phyloP scores from a whole-genome alignment of 148 eudicot species.

The Gaultheria prostrata region DNA sequence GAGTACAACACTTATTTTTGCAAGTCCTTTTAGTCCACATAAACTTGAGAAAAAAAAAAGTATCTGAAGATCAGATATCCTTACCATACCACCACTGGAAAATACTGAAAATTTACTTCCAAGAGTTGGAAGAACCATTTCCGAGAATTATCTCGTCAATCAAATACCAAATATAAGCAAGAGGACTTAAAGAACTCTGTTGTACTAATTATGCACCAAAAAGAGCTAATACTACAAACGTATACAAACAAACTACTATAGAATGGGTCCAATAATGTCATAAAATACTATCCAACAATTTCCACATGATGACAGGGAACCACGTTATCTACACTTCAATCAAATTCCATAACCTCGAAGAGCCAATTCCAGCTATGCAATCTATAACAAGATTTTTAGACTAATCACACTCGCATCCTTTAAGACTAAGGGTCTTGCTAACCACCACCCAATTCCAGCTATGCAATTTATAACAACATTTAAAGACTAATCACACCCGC shows the following conservation, averaged over 20 bases:
- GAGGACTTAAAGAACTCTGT: no score
- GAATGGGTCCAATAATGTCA: background rate
- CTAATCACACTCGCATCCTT: background rate
- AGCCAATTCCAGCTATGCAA: background rate
- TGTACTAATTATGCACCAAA: no score
- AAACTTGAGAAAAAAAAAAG: no score
- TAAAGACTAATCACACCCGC: background rate
- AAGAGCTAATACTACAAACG: no score
- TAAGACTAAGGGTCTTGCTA: no score
- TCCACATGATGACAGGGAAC: background rate
- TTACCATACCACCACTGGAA: background rate
- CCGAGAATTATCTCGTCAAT: no score
- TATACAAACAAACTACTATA: no score
- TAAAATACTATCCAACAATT: background rate
- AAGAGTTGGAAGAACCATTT: background rate
- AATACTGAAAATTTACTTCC: background rate
- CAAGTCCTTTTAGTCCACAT: no score
- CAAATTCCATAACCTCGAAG: background rate
- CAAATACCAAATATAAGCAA: no score
- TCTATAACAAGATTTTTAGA: background rate
- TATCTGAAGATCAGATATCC: no score
- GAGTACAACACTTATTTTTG: no score
- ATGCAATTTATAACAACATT: background rate
- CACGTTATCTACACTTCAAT: background rate
- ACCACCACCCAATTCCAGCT: background rate